Evolutionary conservation across 106 monocot genomes (phyloP), one percentile per base, ranked within the genome.

Genomic region (Posidonia australis): DNA sequence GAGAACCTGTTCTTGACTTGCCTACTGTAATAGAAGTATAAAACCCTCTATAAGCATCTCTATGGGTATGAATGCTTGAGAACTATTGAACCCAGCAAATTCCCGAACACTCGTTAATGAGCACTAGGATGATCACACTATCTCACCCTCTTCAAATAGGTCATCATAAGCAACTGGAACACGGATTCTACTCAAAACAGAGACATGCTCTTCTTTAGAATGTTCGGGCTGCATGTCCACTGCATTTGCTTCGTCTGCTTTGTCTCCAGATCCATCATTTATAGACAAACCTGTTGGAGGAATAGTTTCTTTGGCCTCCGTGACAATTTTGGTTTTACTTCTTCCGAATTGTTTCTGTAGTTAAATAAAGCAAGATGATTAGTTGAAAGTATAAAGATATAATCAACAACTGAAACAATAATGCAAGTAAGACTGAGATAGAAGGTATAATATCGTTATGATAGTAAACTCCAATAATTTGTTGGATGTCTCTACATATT

Each of bases 141-240:
- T 72, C 43, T 72, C 72, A 14, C 65, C 72, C 64, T 72, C 64
- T 64, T 72, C 72, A 72, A 72, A 72, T 23, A 72, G 72, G 22
- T 72, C 72, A 58, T 72, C 64, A 47, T 72, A 72, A 44, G 65
- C 54, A 65, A 72, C 72, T 5, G 72, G 72, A 26, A 44, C 45
- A 45, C 72, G 72, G 43, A 72, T 65, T 45, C 72, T 64, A 6
- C 27, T 58, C 44, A 65, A 22, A 22, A 55, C 64, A 30, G 72
- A 65, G 30, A 17, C 29, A 13, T 44, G 44, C 25, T 58, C 59
- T 59, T 59, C 58, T 10, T 19, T 58, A 29, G 58, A 27, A 5
- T 58, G 27, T 31, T 58, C 17, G 0, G 49, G 13, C 13, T 1
- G 49, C 49, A 49, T 19, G 13, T 49, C 49, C 16, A 17, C 13